These are phyloP conservation scores for Erythrophleum ivorense DNA, from an alignment of 331 rosid genomes.

Conservation along the genomic window DNA sequence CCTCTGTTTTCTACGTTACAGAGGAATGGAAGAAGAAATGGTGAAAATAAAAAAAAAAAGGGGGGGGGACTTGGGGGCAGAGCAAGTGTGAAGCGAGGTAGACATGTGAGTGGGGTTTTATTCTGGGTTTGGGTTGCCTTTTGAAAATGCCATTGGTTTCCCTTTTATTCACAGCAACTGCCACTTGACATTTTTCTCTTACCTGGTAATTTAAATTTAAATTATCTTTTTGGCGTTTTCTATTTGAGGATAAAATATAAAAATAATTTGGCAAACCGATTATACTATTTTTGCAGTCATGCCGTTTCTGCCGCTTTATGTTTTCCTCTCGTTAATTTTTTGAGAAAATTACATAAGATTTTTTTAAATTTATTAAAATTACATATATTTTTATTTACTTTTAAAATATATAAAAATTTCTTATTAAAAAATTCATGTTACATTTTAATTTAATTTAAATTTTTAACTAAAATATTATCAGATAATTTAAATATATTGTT, in stretches of 20 bases:
- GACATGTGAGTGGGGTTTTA: slow-evolving; percentile 56
- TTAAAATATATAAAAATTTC: no score
- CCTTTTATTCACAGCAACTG: slow-evolving; percentile 32
- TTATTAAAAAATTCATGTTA: no score
- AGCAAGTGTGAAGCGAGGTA: slow-evolving; percentile 29
- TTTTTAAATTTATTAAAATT: no score
- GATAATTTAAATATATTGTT: no score
- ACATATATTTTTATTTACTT: no score
- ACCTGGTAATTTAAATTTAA: not conserved
- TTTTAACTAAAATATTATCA: no score
- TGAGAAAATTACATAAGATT: no score
- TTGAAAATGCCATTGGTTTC: slow-evolving; percentile 30
- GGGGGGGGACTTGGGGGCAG: slow-evolving; percentile 32
- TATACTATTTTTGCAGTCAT: slow-evolving; percentile 5
- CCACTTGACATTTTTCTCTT: slow-evolving; percentile 11
- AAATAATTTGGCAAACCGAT: slow-evolving; percentile 17
- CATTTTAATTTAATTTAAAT: no score
- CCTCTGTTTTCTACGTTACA: slow-evolving; percentile 59
- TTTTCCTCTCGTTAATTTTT: not conserved
- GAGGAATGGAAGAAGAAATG: slow-evolving; percentile 34
- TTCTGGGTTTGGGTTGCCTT: slow-evolving; percentile 45
- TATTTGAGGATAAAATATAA: slow-evolving; percentile 18
- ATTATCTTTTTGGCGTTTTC: slow-evolving; percentile 24
- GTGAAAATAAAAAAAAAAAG: slow-evolving; percentile 28
- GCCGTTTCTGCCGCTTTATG: slow-evolving; percentile 8